Conservation (phyloP, 805 yeast genomes). For the Monosporozyma aerobia region DNA sequence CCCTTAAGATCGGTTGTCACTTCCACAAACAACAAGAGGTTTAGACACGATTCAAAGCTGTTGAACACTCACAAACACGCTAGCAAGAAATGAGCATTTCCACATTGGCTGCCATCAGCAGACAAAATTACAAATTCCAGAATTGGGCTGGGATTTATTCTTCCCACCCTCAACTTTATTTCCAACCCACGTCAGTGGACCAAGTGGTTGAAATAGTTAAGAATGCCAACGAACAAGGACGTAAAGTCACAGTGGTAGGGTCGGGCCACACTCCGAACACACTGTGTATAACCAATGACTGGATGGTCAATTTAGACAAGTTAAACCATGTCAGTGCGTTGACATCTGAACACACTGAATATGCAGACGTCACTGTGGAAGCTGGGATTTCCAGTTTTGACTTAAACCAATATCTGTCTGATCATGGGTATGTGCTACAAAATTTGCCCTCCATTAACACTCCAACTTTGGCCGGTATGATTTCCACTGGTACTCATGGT, state of each 20-base stretch:
- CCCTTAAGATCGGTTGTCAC: not conserved
- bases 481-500: conserved; percentile 95
- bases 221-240: conserved; percentile 48
- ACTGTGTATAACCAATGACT: conserved; percentile 76
- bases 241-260: conserved; percentile 77
- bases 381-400: conserved; percentile 80
- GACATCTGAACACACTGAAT: conserved; percentile 28
- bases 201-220: conserved; percentile 60
- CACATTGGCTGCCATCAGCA: not conserved
- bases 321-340: conserved; percentile 41
- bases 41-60: not conserved
- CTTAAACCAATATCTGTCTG: conserved; percentile 56
- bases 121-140: conserved; percentile 30
- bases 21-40: not conserved
- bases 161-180: conserved; percentile 65
- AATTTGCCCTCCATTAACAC: conserved; percentile 90
- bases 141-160: conserved; percentile 86
- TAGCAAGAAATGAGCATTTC: conserved; percentile 1
- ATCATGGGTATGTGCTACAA: conserved; percentile 69
- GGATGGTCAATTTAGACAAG: conserved; percentile 81
- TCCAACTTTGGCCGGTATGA: conserved; percentile 91
- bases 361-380: conserved; percentile 86
- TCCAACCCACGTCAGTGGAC: conserved; percentile 67
- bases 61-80: not conserved
- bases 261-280: conserved; percentile 94